Evolutionary conservation across 495 filamentous ascomycete species (phyloP), one percentile per base, ranked within the genome.

Genomic region (Cercophora newfieldiana): DNA sequence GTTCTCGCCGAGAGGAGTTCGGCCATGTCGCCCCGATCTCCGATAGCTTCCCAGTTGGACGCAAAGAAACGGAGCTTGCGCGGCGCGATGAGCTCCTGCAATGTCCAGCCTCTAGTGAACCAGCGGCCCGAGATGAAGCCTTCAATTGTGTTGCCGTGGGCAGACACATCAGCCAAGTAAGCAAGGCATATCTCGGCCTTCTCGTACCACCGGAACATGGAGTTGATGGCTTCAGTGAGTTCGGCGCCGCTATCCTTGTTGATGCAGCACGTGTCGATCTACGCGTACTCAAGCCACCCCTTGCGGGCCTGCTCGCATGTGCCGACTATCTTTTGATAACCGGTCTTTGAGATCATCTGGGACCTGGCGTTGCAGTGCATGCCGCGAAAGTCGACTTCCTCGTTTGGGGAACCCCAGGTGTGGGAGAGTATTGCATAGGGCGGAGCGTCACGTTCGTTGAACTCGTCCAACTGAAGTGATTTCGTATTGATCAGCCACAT

Each of bases 241-340:
- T 83, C 78, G 6, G 74, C 75, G 30, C 77, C 80, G 64, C 73
- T 79, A 1, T 57, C 67, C 25, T 82, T 81, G 64, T 82, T 72
- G 62, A 81, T 82, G 58, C 80, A 82, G 57, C 77, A 81, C 0
- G 79, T 80, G 44, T 82, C 79, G 7, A 82, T 68, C 79, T 79
- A 81, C 21, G 67, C 73, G 68, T 76, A 77, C 21, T 66, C 6
- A 16, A 71, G 55, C 0, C 59, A 64, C 29, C 75, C 59, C 0
- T 53, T n/a, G 1, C 44, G 55, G 0, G 77, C 77, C 14, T 68
- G 72, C 3, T 67, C 44, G 59, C 77, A 78, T 31, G 74, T 71
- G 10, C 60, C 54, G 10, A 51, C 24, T 29, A 81, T 77, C 58
- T 81, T 64, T n/a, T 10, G 5, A 28, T 25, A 66, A 28, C 64